phyloP scores from a whole-genome alignment of 306 rosid species.

The Astragalus glycyphyllos region DNA sequence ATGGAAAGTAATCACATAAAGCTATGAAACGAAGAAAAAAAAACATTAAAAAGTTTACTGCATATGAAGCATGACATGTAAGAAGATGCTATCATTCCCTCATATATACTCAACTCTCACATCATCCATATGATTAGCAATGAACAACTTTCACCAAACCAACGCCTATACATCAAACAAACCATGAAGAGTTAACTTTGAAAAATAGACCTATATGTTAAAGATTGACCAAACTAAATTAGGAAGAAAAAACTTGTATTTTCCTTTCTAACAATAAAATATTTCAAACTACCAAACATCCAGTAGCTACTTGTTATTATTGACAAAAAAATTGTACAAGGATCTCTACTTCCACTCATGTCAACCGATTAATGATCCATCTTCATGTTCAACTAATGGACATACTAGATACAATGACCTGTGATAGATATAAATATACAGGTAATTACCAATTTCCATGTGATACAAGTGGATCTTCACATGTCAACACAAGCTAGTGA shows the following conservation, averaged over 20 bases:
- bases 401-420: background rate
- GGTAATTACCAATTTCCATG: conserved; percentile 36
- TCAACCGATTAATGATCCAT: conserved; percentile 9
- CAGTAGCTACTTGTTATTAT: conserved; percentile 18
- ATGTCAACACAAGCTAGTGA: conserved; percentile 53
- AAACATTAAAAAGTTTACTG: conserved; percentile 3
- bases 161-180: background rate
- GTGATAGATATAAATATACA: background rate
- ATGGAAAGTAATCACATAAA: background rate
- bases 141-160: conserved; percentile 1
- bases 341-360: conserved; percentile 1
- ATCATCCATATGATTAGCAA: conserved; percentile 7
- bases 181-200: background rate
- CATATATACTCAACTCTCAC: conserved; percentile 8
- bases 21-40: background rate
- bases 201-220: background rate
- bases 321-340: background rate
- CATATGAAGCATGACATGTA: conserved; percentile 32
- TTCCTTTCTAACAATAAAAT: background rate
- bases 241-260: background rate
- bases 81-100: conserved; percentile 11
- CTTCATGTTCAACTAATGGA: conserved; percentile 24
- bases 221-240: conserved; percentile 11
- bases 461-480: conserved; percentile 31
- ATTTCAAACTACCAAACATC: conserved; percentile 15